Percentiles rank a stretch among this genome's conserved stretches.
These are phyloP conservation scores for Kazachstania africana DNA, from an alignment of 805 yeast species.

Conservation along the genomic window DNA sequence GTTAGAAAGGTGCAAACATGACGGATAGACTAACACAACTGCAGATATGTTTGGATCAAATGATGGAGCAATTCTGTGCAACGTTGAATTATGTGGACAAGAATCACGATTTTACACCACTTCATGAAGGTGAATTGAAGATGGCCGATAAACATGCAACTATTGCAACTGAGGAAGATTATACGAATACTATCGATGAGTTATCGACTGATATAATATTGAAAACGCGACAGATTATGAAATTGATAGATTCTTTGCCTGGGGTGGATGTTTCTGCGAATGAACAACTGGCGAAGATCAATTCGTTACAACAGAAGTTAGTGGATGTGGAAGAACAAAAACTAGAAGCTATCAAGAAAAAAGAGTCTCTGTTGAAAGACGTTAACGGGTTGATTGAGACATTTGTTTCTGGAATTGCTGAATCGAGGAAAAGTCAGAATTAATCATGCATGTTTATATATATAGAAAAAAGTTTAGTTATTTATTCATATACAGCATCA, in stretches of 20 bases:
- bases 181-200: constrained; percentile 49
- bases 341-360: constrained; percentile 43
- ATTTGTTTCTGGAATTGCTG: constrained; percentile 29
- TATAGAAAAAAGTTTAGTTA: no score
- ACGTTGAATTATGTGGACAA: constrained; percentile 71
- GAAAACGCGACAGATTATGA: constrained; percentile 76
- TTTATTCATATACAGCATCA: background rate
- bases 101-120: constrained; percentile 49
- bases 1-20: constrained; percentile 41
- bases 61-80: constrained; percentile 70
- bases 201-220: constrained; percentile 74
- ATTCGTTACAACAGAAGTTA: constrained; percentile 49
- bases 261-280: constrained; percentile 80
- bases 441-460: no score
- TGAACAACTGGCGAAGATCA: constrained; percentile 57
- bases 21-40: constrained; percentile 83
- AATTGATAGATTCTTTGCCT: constrained; percentile 79
- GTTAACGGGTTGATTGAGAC: constrained; percentile 56
- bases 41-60: constrained; percentile 73
- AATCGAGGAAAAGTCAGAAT: no score
- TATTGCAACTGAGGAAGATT: constrained; percentile 39
- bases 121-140: constrained; percentile 37
- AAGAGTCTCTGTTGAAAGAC: constrained; percentile 48
- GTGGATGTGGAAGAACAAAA: constrained; percentile 48
- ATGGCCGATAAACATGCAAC: constrained; percentile 49